Evolutionary conservation across 768 basidiomycete species (phyloP).

Genomic region (Suillus brevipes): DNA sequence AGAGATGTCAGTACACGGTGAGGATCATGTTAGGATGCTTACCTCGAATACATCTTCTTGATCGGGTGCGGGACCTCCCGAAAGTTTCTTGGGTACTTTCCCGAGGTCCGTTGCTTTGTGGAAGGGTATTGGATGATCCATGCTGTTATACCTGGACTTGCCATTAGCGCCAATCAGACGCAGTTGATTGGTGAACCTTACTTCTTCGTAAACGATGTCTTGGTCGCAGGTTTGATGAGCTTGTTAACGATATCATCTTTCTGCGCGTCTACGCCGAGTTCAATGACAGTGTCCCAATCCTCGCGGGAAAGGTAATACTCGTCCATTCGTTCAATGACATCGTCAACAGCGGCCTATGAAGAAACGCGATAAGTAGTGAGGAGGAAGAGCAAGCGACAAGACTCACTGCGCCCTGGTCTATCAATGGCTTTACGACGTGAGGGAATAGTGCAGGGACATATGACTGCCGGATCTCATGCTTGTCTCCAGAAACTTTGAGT

Average conservation of each 20-base stretch:
- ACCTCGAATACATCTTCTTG: conserved; percentile 91
- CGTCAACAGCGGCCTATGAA: conserved; percentile 70
- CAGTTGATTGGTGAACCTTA: conserved; percentile 36
- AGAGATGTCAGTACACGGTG: background rate
- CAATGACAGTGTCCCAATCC: conserved; percentile 95
- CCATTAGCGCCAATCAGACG: background rate
- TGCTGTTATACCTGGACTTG: conserved; percentile 75
- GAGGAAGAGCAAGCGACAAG: background rate
- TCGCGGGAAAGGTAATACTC: conserved; percentile 91
- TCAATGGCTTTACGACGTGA: conserved; percentile 76
- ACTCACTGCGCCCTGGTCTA: conserved; percentile 73
- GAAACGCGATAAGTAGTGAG: conserved; percentile 6
- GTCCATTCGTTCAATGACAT: conserved; percentile 88
- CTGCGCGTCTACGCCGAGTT: conserved; percentile 84
- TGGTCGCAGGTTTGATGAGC: conserved; percentile 79
- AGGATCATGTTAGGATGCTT: conserved; percentile 23
- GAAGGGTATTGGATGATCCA: conserved; percentile 93
- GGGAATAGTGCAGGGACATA: conserved; percentile 91
- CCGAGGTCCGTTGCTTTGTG: conserved; percentile 84
- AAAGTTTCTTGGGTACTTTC: conserved; percentile 78
- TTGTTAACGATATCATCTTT: conserved; percentile 77
- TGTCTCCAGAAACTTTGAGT: conserved; percentile 88
- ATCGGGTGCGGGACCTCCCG: conserved; percentile 76
- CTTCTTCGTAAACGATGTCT: conserved; percentile 85
- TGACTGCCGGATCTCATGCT: conserved; percentile 83